These are phyloP conservation scores for Euphorbia schlechtendalii DNA, from an alignment of 441 rosid species.

Conservation along the genomic window DNA sequence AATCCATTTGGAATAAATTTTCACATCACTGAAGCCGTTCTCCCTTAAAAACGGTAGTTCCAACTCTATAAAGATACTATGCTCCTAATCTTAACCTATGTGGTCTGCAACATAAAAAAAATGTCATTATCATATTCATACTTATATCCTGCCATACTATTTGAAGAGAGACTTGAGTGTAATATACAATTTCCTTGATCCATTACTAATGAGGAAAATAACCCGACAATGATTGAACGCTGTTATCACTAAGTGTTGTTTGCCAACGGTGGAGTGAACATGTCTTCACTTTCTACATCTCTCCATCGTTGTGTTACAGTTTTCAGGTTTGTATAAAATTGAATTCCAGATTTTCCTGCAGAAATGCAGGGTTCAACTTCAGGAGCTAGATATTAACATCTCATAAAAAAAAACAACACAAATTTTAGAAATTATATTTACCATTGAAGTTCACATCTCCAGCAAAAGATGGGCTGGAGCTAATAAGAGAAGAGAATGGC, in stretches of 20 bases:
- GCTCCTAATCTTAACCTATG: too few species aligned
- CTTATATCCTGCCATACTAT: too few species aligned
- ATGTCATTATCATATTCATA: too few species aligned
- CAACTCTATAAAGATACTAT: too few species aligned
- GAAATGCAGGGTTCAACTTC: not conserved
- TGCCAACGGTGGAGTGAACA: constrained; percentile 51
- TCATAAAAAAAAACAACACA: not conserved
- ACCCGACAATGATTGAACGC: not conserved
- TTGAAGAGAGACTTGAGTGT: not conserved
- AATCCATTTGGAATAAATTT: too few species aligned
- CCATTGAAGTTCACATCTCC: constrained; percentile 90
- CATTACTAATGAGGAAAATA: not conserved
- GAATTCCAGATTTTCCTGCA: constrained; percentile 89
- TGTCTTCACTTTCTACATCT: constrained; percentile 47
- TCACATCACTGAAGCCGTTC: too few species aligned
- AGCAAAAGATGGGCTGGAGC: constrained; percentile 77
- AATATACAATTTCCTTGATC: not conserved
- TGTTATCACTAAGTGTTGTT: constrained; percentile 39
- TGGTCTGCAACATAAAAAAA: too few species aligned
- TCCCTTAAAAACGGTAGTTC: too few species aligned
- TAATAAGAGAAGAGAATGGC: constrained; percentile 75
- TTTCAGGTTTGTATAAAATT: constrained; percentile 77
- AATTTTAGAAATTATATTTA: constrained; percentile 19
- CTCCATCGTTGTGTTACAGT: constrained; percentile 92
- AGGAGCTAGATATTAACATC: not conserved